A percentile compares a stretch with the other conserved stretches of the same genome.
These are phyloP conservation scores for Pueraria montana DNA, from an alignment of 306 rosid genomes.

Conservation along the genomic window DNA sequence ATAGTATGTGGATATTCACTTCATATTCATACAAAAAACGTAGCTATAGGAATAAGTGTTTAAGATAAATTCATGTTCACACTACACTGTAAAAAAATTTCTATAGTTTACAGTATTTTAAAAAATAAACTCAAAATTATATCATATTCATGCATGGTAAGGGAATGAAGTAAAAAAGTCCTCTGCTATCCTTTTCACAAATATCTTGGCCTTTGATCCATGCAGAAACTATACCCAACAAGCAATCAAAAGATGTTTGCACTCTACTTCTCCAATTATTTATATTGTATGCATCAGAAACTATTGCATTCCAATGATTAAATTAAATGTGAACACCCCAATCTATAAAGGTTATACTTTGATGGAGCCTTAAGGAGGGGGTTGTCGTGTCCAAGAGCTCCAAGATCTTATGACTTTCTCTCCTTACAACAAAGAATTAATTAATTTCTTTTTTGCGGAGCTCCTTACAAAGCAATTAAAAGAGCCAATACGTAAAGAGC, in stretches of 20 bases:
- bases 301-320: not conserved
- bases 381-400: constrained; percentile 1
- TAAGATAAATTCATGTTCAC: not conserved
- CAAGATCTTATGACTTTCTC: constrained; percentile 63
- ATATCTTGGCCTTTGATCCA: not conserved
- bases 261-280: not conserved
- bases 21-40: too few relatives aligned
- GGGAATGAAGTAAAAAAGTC: not conserved
- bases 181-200: not conserved
- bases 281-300: not conserved
- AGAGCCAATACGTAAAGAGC: constrained; percentile 52
- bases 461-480: constrained; percentile 57
- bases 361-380: too few relatives aligned
- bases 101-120: not conserved
- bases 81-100: not conserved
- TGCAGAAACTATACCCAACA: not conserved
- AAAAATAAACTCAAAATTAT: not conserved
- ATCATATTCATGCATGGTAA: not conserved
- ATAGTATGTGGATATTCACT: not conserved
- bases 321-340: not conserved
- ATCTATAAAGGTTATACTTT: too few relatives aligned
- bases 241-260: not conserved
- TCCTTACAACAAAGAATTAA: constrained; percentile 54
- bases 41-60: not conserved
- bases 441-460: not conserved